Percentiles rank a stretch among this genome's conserved stretches.
These are phyloP conservation scores for Scleroderma citrinum DNA, from an alignment of 768 basidiomycete species.

Conservation along the genomic window DNA sequence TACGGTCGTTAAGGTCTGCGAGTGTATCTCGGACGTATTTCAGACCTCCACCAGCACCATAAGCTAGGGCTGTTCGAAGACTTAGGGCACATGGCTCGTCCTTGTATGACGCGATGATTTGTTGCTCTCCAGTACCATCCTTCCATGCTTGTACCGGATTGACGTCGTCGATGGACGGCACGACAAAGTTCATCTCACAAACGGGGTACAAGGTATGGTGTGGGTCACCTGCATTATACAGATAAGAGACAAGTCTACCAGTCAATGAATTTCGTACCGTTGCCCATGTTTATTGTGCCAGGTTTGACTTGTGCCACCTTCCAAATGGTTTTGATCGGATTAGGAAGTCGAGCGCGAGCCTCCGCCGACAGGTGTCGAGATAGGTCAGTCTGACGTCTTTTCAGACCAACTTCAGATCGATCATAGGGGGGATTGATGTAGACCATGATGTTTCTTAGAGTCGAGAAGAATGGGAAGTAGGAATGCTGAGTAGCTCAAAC, in stretches of 20 bases:
- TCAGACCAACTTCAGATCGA: slow-evolving; percentile 9
- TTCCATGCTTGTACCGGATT: slow-evolving; percentile 29
- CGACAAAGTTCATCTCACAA: slow-evolving; percentile 28
- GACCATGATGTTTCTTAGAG: slow-evolving; percentile 17
- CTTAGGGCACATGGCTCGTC: slow-evolving; percentile 25
- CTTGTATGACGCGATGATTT: slow-evolving; percentile 24
- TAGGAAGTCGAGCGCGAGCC: slow-evolving; percentile 28
- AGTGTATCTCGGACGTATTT: slow-evolving; percentile 29
- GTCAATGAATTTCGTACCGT: slow-evolving; percentile 17
- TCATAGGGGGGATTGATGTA: slow-evolving; percentile 16
- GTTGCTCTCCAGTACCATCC: slow-evolving; percentile 21
- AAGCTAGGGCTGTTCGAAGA: slow-evolving; percentile 32
- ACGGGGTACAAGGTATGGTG: slow-evolving; percentile 30
- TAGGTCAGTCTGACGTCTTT: slow-evolving; percentile 25
- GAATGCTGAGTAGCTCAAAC: not conserved
- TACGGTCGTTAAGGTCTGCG: slow-evolving; percentile 28
- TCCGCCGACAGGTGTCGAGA: slow-evolving; percentile 31
- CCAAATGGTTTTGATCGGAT: slow-evolving; percentile 34
- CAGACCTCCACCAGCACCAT: slow-evolving; percentile 33
- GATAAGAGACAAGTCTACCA: not conserved
- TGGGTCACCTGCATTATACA: slow-evolving; percentile 23
- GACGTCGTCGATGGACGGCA: slow-evolving; percentile 24
- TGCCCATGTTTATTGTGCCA: slow-evolving; percentile 34
- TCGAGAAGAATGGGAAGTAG: not conserved
- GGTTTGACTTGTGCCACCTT: slow-evolving; percentile 29